phyloP scores from a whole-genome alignment of 2,329 filamentous ascomycete species.

The Boeremia lycopersici region DNA sequence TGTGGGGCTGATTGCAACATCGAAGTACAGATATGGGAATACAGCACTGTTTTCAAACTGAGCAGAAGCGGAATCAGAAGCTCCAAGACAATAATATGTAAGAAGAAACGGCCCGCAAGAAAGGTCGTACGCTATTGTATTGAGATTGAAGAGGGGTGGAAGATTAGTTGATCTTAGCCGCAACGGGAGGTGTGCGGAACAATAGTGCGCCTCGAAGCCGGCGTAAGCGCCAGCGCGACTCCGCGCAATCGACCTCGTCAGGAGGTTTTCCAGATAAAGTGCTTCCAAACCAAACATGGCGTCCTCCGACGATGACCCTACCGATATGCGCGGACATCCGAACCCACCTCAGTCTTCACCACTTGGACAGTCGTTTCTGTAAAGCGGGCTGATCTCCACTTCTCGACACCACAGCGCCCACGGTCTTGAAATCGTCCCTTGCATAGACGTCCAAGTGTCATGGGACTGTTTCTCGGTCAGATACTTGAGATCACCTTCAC shows the following conservation, averaged over 20 bases:
- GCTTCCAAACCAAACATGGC: background rate
- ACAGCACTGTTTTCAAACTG: background rate
- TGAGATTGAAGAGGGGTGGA: background rate
- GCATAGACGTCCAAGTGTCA: conserved; percentile 49
- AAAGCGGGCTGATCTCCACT: conserved; percentile 48
- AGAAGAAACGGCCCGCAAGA: background rate
- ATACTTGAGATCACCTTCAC: conserved; percentile 50
- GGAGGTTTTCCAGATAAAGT: background rate
- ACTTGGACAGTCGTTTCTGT: conserved; percentile 48
- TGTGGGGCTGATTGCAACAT: conserved; percentile 6
- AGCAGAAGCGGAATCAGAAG: background rate
- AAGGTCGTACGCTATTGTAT: background rate
- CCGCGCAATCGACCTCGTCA: background rate
- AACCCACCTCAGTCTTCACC: conserved; percentile 33
- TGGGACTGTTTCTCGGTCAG: conserved; percentile 50
- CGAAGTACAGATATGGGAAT: background rate
- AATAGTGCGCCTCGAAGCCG: background rate
- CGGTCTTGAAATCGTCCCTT: conserved; percentile 43
- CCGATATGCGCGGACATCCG: background rate
- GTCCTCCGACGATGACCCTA: background rate
- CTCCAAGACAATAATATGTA: background rate
- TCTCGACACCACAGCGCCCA: conserved; percentile 54
- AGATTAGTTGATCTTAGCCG: background rate
- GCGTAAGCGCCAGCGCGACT: background rate
- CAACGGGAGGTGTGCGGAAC: background rate